These are phyloP conservation scores for Globisporangium emineosum DNA, from an alignment of 352 stramenopile species.

Conservation along the genomic window DNA sequence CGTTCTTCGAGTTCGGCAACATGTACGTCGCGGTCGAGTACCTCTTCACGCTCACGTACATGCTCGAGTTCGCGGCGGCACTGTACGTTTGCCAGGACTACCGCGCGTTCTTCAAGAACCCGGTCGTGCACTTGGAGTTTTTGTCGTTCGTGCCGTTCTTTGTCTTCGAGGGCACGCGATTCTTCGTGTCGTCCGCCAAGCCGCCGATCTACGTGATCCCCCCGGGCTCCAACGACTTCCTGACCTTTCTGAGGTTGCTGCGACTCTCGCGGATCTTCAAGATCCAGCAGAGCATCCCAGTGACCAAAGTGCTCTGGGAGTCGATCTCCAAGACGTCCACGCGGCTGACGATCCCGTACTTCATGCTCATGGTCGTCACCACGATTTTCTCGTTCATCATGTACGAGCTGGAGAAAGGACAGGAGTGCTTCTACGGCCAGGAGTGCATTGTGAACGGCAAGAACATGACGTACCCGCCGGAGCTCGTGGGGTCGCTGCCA, in stretches of 20 bases:
- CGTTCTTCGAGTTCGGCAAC: slow-evolving; percentile 63
- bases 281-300: slow-evolving; percentile 75
- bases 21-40: slow-evolving; percentile 60
- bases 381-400: slow-evolving; percentile 79
- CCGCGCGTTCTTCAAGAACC: slow-evolving; percentile 60
- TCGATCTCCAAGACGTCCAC: slow-evolving; percentile 81
- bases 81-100: slow-evolving; percentile 40
- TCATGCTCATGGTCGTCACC: slow-evolving; percentile 74
- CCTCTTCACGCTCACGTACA: slow-evolving; percentile 60
- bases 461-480: slow-evolving; percentile 55
- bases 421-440: slow-evolving; percentile 72
- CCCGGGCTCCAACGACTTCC: slow-evolving; percentile 52
- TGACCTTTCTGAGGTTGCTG: slow-evolving; percentile 58
- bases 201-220: slow-evolving; percentile 65
- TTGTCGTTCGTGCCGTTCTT: slow-evolving; percentile 71
- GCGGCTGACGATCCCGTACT: slow-evolving; percentile 72
- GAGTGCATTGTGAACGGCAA: slow-evolving; percentile 54
- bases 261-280: slow-evolving; percentile 74
- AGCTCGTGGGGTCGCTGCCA: slow-evolving; percentile 45
- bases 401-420: slow-evolving; percentile 75
- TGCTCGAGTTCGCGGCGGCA: slow-evolving; percentile 47
- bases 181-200: slow-evolving; percentile 20
- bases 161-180: slow-evolving; percentile 44
- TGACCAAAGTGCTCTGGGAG: slow-evolving; percentile 74
- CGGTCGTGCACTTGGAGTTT: slow-evolving; percentile 60